Percentiles rank a stretch among this genome's conserved stretches.
phyloP scores from a whole-genome alignment of 2,329 filamentous ascomycete species.

The Cryphonectria parasitica region DNA sequence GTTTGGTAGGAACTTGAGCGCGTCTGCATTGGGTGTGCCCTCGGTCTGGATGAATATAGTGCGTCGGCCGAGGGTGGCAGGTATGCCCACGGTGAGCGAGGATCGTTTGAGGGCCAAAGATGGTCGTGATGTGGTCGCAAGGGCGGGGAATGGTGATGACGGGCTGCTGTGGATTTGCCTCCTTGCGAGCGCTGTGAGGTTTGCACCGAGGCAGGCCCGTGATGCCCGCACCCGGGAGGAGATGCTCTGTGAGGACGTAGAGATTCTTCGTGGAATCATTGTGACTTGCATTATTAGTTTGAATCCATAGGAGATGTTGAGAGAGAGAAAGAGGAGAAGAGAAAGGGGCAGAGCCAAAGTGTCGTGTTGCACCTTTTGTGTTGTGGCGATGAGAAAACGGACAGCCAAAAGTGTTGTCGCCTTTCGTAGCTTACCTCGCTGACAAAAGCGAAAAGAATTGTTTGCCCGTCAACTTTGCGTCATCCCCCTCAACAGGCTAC shows the following conservation, averaged over 20 bases:
- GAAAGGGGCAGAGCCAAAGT: background rate
- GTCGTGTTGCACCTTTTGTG: background rate
- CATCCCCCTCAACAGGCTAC: conserved; percentile 16
- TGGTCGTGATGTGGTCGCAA: conserved; percentile 35
- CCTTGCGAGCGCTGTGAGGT: conserved; percentile 35
- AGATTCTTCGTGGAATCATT: conserved; percentile 22
- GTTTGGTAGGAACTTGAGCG: conserved; percentile 95
- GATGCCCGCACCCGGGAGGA: conserved; percentile 30
- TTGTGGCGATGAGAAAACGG: background rate
- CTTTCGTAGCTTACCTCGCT: background rate
- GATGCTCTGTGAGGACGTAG: conserved; percentile 19
- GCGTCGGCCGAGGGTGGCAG: conserved; percentile 50
- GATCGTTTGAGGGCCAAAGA: conserved; percentile 29
- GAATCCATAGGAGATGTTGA: background rate
- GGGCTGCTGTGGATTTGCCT: conserved; percentile 35
- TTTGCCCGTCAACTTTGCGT: conserved; percentile 24
- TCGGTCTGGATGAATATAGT: conserved; percentile 99
- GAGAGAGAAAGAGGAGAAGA: background rate
- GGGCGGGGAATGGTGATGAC: conserved; percentile 32
- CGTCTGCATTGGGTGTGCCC: conserved; percentile 90
- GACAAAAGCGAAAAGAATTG: conserved; percentile 22
- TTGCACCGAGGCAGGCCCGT: conserved; percentile 19
- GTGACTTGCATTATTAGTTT: background rate
- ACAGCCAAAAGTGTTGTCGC: background rate
- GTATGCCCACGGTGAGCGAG: conserved; percentile 28